Conservation (phyloP, 768 basidiomycete genomes). For the Tylopilus sp. region DNA sequence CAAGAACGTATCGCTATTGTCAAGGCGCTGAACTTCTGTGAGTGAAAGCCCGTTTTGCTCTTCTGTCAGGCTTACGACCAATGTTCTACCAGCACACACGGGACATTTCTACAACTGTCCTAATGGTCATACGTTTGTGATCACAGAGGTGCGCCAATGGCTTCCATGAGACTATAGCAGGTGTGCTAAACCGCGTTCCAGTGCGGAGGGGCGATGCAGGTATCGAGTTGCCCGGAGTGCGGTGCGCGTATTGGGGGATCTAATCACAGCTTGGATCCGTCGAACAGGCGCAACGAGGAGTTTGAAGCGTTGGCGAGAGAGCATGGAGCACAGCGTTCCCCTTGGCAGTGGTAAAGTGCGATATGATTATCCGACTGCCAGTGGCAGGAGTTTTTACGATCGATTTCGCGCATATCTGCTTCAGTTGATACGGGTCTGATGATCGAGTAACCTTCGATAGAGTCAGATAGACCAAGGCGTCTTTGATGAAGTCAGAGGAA, state of each 20-base stretch:
- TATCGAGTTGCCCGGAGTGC: conserved; percentile 55
- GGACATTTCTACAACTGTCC: conserved; percentile 51
- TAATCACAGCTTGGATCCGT: conserved; percentile 36
- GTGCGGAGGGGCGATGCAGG: conserved; percentile 58
- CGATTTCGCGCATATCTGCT: too few species aligned
- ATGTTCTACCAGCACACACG: conserved; percentile 28
- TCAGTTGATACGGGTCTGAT: too few species aligned
- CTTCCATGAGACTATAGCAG: not conserved
- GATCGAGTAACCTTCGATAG: too few species aligned
- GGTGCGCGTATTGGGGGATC: conserved; percentile 50
- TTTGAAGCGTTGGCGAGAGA: conserved; percentile 42
- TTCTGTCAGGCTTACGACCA: not conserved
- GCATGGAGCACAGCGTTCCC: conserved; percentile 25
- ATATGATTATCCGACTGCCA: not conserved
- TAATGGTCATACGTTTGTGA: conserved; percentile 63
- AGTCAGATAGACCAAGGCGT: too few species aligned
- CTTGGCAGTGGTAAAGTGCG: conserved; percentile 16
- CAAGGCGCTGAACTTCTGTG: conserved; percentile 49
- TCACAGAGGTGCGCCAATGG: conserved; percentile 43
- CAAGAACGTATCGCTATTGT: conserved; percentile 52
- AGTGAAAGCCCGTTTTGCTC: not conserved
- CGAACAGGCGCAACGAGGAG: conserved; percentile 47
- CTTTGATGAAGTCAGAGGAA: too few species aligned
- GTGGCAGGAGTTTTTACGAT: too few species aligned
- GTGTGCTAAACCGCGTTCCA: conserved; percentile 22